These are phyloP conservation scores for Colletotrichum tabaci DNA, from an alignment of 2,329 filamentous ascomycete species.

Conservation along the genomic window DNA sequence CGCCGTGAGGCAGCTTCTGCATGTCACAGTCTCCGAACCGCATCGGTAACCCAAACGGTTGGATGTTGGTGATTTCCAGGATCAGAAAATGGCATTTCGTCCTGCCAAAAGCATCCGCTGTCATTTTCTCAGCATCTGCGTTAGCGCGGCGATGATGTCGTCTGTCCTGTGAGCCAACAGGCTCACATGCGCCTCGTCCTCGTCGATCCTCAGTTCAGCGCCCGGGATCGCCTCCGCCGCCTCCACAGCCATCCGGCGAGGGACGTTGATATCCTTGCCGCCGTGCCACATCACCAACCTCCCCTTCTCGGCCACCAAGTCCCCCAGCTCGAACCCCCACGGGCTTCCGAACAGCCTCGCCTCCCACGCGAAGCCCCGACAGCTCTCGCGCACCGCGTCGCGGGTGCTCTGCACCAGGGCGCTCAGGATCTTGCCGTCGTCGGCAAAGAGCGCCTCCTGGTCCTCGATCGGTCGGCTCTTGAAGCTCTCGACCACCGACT, in stretches of 20 bases:
- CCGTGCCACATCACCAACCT: slow-evolving; percentile 32
- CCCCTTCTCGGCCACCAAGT: slow-evolving; percentile 15
- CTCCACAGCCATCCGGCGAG: slow-evolving; percentile 1
- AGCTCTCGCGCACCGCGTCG: not conserved
- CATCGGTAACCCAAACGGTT: no score
- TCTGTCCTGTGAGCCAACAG: not conserved
- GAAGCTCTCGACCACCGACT: slow-evolving; percentile 16
- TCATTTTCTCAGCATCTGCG: not conserved
- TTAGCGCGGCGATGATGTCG: not conserved
- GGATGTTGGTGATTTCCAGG: no score
- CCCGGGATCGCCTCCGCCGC: not conserved
- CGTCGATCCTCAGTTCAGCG: not conserved
- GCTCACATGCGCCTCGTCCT: slow-evolving; percentile 1
- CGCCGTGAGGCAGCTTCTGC: no score
- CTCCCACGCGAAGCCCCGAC: slow-evolving; percentile 6
- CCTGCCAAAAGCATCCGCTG: no score
- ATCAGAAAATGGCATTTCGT: not conserved
- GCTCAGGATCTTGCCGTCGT: not conserved
- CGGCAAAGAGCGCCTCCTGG: slow-evolving; percentile 45
- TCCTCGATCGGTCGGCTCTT: slow-evolving; percentile 23
- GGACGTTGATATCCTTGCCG: slow-evolving; percentile 30
- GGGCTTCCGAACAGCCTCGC: slow-evolving; percentile 37
- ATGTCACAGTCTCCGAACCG: no score
- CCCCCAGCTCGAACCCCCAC: slow-evolving; percentile 43
- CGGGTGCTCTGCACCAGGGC: not conserved